Evolutionary conservation across 2,329 filamentous ascomycete species (phyloP).

Genomic region (Aspergillus sclerotialis): DNA sequence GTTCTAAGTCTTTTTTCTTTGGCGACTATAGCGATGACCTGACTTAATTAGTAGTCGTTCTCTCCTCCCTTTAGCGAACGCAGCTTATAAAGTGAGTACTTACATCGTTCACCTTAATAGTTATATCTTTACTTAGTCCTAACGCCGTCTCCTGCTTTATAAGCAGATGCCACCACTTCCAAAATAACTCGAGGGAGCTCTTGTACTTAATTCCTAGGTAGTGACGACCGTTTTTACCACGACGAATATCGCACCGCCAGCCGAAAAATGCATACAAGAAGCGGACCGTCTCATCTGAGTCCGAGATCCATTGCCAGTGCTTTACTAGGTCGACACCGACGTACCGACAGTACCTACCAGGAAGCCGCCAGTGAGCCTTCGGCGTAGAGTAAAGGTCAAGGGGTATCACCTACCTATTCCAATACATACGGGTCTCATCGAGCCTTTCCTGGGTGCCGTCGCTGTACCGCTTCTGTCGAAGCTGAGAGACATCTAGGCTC

Average conservation of each 20-base stretch:
- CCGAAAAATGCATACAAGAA: slow-evolving; percentile 20
- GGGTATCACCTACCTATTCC: slow-evolving; percentile 12
- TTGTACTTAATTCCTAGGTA: slow-evolving; percentile 11
- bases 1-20: slow-evolving; percentile 19
- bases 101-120: slow-evolving; percentile 14
- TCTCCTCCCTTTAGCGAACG: slow-evolving; percentile 4
- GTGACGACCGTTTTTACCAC: slow-evolving; percentile 9
- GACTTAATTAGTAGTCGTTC: slow-evolving; percentile 8
- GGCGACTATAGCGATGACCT: slow-evolving; percentile 20
- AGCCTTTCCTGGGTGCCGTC: slow-evolving; percentile 17
- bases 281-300: slow-evolving; percentile 19
- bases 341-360: slow-evolving; percentile 16
- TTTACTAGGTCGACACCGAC: slow-evolving; percentile 11
- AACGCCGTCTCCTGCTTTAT: slow-evolving; percentile 12
- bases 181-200: slow-evolving; percentile 14
- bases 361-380: slow-evolving; percentile 6
- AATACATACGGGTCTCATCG: slow-evolving; percentile 18
- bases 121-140: slow-evolving; percentile 12
- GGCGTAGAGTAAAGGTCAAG: neutral
- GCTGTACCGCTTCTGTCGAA: slow-evolving; percentile 21
- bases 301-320: slow-evolving; percentile 13
- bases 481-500: slow-evolving; percentile 17
- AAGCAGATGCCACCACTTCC: slow-evolving; percentile 19
- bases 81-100: slow-evolving; percentile 5
- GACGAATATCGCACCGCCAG: slow-evolving; percentile 11